phyloP scores from a whole-genome alignment of 768 basidiomycete genomes.

The Phanerodontia chrysosporium region DNA sequence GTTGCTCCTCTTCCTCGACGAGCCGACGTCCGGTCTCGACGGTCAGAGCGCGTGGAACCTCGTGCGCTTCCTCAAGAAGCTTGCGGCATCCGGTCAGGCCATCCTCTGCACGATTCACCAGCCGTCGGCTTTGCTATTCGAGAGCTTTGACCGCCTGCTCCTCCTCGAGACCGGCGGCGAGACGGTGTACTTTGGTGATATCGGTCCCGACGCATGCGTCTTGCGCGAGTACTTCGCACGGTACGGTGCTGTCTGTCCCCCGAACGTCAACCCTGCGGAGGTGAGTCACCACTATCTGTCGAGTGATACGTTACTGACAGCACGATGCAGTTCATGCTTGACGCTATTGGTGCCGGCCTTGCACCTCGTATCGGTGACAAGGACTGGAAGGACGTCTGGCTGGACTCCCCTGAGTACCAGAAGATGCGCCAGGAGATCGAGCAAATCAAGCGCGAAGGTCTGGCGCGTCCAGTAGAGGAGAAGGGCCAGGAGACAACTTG shows the following conservation, averaged over 20 bases:
- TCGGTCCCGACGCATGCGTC: constrained; percentile 66
- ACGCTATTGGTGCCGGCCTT: constrained; percentile 84
- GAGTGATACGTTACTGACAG: constrained; percentile 22
- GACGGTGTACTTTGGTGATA: constrained; percentile 92
- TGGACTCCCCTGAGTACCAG: constrained; percentile 57
- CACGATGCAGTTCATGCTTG: constrained; percentile 60
- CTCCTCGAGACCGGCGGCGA: constrained; percentile 76
- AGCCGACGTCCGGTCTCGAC: constrained; percentile 53
- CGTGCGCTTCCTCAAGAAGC: constrained; percentile 75
- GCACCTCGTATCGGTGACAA: constrained; percentile 66
- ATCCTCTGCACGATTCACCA: constrained; percentile 92
- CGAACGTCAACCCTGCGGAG: constrained; percentile 71
- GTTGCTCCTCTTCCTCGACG: constrained; percentile 63
- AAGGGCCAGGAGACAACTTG: constrained; percentile 16
- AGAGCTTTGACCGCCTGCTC: constrained; percentile 74
- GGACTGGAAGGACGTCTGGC: constrained; percentile 88
- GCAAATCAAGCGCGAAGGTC: constrained; percentile 30
- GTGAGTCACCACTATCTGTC: constrained; percentile 1
- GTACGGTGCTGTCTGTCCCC: constrained; percentile 70
- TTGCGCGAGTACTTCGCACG: constrained; percentile 74
- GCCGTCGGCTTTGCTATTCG: constrained; percentile 81
- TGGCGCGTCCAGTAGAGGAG: constrained; percentile 12
- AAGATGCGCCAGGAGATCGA: constrained; percentile 39
- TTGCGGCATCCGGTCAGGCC: constrained; percentile 82
- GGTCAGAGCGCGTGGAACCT: constrained; percentile 76